Conservation (phyloP, 192 early-diverging fungal genomes). For the Podila epigama region DNA sequence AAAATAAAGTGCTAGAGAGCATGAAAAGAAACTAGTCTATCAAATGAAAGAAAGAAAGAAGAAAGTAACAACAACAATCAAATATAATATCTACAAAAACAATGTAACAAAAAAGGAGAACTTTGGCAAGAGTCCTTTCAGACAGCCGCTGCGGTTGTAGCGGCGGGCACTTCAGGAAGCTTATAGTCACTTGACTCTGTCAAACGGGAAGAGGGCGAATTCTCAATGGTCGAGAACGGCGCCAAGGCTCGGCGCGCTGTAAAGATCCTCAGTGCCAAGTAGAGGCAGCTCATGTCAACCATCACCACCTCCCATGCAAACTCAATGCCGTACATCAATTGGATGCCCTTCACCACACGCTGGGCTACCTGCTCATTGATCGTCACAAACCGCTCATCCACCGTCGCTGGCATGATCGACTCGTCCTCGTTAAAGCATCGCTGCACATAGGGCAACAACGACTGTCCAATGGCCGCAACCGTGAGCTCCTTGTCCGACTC, state of each 20-base stretch:
- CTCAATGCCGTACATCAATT: constrained; percentile 86
- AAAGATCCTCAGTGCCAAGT: constrained; percentile 58
- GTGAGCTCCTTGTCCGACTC: constrained; percentile 21
- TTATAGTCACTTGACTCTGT: too few relatives aligned
- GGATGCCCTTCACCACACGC: constrained; percentile 84
- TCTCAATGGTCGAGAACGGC: constrained; percentile 42
- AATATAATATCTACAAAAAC: too few relatives aligned
- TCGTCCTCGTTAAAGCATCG: constrained; percentile 53
- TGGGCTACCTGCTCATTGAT: constrained; percentile 68
- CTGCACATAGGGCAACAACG: constrained; percentile 54
- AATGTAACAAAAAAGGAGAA: too few relatives aligned
- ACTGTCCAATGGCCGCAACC: constrained; percentile 35
- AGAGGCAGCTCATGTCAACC: constrained; percentile 58
- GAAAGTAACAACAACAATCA: too few relatives aligned
- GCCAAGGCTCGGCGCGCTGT: constrained; percentile 65
- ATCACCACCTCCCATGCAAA: constrained; percentile 82
- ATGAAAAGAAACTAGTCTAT: too few relatives aligned
- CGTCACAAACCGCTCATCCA: constrained; percentile 61
- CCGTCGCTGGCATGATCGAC: constrained; percentile 51
- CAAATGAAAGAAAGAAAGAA: too few relatives aligned
- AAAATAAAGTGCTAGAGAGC: too few relatives aligned
- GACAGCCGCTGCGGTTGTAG: too few relatives aligned
- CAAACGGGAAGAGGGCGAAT: neutral
- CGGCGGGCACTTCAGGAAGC: too few relatives aligned
- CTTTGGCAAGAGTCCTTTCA: too few relatives aligned